Conservation (phyloP, 768 basidiomycete species). For the Podaxis carcinomalis region DNA sequence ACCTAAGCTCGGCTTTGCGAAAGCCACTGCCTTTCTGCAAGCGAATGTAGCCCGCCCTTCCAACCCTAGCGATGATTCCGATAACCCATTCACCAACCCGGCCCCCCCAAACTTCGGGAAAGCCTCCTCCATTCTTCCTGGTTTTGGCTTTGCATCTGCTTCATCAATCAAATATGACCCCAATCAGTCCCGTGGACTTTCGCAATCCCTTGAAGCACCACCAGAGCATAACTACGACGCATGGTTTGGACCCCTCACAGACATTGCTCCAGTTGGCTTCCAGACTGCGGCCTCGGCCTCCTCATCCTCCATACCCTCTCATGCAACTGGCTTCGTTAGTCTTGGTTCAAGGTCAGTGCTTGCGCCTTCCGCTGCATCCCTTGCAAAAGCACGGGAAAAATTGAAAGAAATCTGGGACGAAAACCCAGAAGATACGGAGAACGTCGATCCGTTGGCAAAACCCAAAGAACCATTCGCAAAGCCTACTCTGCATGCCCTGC, state of each 20-base stretch:
- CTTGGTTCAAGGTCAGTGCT: conserved; percentile 16
- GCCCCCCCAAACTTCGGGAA: background rate
- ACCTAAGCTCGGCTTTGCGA: background rate
- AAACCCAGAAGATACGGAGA: conserved; percentile 17
- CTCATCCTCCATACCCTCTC: conserved; percentile 11
- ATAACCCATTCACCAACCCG: conserved; percentile 35
- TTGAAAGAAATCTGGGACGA: conserved; percentile 34
- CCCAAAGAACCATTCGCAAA: background rate
- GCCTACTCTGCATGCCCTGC: conserved; percentile 18
- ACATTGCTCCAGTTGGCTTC: conserved; percentile 28
- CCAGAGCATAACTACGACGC: conserved; percentile 38
- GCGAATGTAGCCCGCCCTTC: conserved; percentile 10
- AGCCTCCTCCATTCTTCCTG: background rate
- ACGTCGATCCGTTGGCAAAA: conserved; percentile 9
- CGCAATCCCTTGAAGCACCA: conserved; percentile 34
- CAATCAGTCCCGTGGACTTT: conserved; percentile 21
- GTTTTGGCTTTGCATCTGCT: conserved; percentile 27
- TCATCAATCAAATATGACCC: background rate
- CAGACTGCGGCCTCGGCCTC: conserved; percentile 26
- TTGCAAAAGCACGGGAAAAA: conserved; percentile 51
- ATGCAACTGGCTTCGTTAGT: conserved; percentile 5
- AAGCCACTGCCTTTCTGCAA: background rate
- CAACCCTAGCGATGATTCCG: conserved; percentile 28
- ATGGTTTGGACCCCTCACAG: conserved; percentile 43
- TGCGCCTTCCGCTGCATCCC: conserved; percentile 48